Base-by-base conservation (phyloP, 805 yeast species). In the Pichia cephalocereana region DNA sequence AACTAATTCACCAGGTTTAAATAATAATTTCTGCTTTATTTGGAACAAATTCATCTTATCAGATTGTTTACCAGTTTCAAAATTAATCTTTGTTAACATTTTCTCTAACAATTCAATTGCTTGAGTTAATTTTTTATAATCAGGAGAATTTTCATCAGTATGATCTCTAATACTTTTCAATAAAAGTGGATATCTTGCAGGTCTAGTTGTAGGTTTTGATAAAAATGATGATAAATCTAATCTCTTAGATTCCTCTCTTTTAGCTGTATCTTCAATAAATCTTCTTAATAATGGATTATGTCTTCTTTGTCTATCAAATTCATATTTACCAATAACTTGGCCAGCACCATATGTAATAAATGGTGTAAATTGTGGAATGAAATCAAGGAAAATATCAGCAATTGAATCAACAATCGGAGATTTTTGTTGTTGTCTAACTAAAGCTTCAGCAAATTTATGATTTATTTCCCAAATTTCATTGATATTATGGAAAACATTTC, bases 161-260 rank as follows among this genome's bases (percentile, higher is more conserved):
- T 80, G 78, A 63, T 93, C 91, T 54, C 87, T 71, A 36, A 93
- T 86, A 43, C 91, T 93, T 49, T 79, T 82, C 23, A 91, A 72
- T 49, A 93, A 72, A 44, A 93, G 69, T 54, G 95, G 96, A 67
- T 93, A 93, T 55, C 98, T 74, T 10, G 97, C 98, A 32, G 96
- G 89, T 63, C 99, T 78, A 15, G 96, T 89, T 2, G 96, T 90
- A 45, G 98, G 97, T 60, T 91, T 95, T 8, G 96, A 87, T 54
- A 93, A 73, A 60, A 89, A 93, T 0, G 98, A 93, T 27, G 91
- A 86, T 46, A 93, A 81, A 66, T 95, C 97, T 51, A 91, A 79
- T 67, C 89, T 86, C 59, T 96, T 77, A 37, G 88, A 79, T 69
- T 86, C 96, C 5, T 87, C 87, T 54, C 84, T 71, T 59, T 87